Base-by-base conservation (phyloP, 306 rosid genomes). In the Castanea crenata region DNA sequence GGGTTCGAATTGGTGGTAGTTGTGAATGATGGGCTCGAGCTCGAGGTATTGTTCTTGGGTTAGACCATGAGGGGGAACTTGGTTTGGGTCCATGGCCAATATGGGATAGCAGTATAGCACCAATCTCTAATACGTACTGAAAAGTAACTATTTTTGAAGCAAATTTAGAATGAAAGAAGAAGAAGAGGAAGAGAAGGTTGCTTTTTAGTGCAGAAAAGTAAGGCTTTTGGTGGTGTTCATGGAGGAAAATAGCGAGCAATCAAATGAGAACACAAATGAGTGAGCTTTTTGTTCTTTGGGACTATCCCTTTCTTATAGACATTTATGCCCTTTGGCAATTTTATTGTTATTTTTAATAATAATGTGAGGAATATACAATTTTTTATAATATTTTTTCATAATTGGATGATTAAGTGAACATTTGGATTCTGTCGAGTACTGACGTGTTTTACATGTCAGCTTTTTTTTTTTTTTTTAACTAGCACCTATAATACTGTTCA, bases 1-100 rank as follows among this genome's bases (percentile, higher is more conserved):
- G 0, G 81, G 77, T 1, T 91, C 87, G 32, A 87, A 84, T 6
- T 31, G 71, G 91, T 94, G 98, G 88, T 91, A 87, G 54, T 78
- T 79, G 16, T 81, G 20, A 29, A 92, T 90, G 75, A 94, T 81
- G 1, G 87, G 72, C 61, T 89, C 89, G 0, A 92, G 90, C 71
- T 83, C 87, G 0, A 69, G 19, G 35, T 55, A 82, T 77, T 94
- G 97, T 34, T 90, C 91, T 6, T 46, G 74, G n/a, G 89, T 87
- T 56, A 94, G 86, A 12, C 94, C 94, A 5, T 85, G 88, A 0
- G 88, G 81, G 2, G 79, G 69, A 32, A 75, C 31, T 46, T 19
- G 63, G 64, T 38, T 46, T 56, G 51, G 16, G 1, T 71, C 79
- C 14, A 80, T 69, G 76, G 84, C 81, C 46, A 41, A 8, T 41